Evolutionary conservation across 2,329 filamentous ascomycete genomes (phyloP).

Genomic region (Aspergillus neotritici): DNA sequence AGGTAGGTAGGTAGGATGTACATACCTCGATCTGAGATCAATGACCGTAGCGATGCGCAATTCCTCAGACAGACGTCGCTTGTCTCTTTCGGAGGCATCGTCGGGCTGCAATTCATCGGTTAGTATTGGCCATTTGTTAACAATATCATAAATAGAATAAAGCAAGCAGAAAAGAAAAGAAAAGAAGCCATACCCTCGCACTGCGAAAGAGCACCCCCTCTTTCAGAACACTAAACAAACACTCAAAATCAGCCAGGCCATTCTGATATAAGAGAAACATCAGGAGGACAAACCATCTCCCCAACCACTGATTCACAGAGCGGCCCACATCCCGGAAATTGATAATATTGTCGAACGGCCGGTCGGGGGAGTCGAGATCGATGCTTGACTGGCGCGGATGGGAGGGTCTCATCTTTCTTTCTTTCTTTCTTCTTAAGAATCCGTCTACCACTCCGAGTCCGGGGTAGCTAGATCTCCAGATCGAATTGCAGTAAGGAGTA

Average conservation of each 20-base stretch:
- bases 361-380: conserved; percentile 30
- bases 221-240: conserved; percentile 41
- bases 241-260: conserved; percentile 6
- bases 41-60: conserved; percentile 66
- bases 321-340: conserved; percentile 74
- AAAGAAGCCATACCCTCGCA: conserved; percentile 51
- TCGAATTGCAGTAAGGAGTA: no score
- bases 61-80: conserved; percentile 52
- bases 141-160: background rate
- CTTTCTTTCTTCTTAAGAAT: no score
- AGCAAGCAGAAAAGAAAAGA: background rate
- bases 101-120: conserved; percentile 48
- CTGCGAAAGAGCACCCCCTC: conserved; percentile 65
- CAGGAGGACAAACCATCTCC: conserved; percentile 45
- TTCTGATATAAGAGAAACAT: background rate
- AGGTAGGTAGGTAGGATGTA: background rate
- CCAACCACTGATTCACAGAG: conserved; percentile 57
- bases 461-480: no score
- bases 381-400: conserved; percentile 24
- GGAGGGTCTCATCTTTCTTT: no score
- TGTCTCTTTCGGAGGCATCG: conserved; percentile 64
- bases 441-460: no score
- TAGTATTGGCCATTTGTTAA: background rate
- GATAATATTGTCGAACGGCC: conserved; percentile 53
- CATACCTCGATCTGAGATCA: conserved; percentile 70